Evolutionary conservation across 2,329 filamentous ascomycete species (phyloP), one percentile per base, ranked within the genome.

Genomic region (Cordyceps pruinosa): DNA sequence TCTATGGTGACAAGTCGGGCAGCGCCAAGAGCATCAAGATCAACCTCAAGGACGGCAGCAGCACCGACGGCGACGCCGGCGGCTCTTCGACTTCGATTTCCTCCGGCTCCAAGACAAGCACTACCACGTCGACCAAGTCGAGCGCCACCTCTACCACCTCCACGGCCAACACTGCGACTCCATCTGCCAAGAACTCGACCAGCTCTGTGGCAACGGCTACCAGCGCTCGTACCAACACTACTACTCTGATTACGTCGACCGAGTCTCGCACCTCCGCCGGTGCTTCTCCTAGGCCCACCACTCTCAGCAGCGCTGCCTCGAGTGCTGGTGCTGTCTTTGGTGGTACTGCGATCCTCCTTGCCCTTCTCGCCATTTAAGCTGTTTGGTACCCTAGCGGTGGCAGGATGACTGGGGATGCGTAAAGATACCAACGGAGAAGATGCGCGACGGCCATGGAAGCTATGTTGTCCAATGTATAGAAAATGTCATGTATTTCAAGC

Each of bases 21-120:
- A 73, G 66, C 57, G 78, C 72, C 69, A 59, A 74, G 63, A 79
- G 75, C 74, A 83, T 84, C 74, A 69, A 77, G 63, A 72, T 84
- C 51, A 65, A 49, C 26, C 57, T 55, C 47, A 50, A 59, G 19
- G 52, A 55, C 46, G 47, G 57, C 17, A 50, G 21, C 52, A 47
- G n/a, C 41, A 71, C 64, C 63, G 74, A 72, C 61, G 73, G 69
- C 48, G 66, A 70, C 59, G 67, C 64, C 5, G 10, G 30, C 34
- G 32, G 10, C n/a, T 47, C 51, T 23, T 26, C 34, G 2, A 37
- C 51, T 25, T 37, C 51, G n/a, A n/a, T 13, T 45, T 47, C 51
- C 30, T 34, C 53, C 35, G n/a, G 19, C 45, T 49, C 35, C 45
- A 30, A 55, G 34, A 41, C 44, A 6, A 55, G 42, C 49, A 59